Percentiles rank a stretch among this genome's conserved stretches.
phyloP scores from a whole-genome alignment of 1,139 yeast genomes.

The Pichiaceae sp. region DNA sequence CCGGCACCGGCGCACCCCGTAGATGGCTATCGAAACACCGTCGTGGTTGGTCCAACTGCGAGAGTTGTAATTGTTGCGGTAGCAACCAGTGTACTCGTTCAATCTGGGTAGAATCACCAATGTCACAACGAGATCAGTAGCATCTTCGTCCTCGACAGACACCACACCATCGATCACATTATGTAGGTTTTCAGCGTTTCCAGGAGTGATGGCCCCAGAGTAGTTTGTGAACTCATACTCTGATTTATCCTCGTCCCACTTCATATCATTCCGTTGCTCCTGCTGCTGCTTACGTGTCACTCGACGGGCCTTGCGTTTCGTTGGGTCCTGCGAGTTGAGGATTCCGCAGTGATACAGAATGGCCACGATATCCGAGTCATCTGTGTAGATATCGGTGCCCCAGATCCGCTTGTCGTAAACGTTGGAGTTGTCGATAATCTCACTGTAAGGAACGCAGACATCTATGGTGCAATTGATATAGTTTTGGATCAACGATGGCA shows the following conservation, averaged over 20 bases:
- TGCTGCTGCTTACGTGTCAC: slow-evolving; percentile 2
- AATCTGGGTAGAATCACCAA: slow-evolving; percentile 64
- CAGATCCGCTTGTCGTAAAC: slow-evolving; percentile 54
- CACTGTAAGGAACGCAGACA: slow-evolving; percentile 50
- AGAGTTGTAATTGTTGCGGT: slow-evolving; percentile 61
- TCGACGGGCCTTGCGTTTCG: slow-evolving; percentile 1
- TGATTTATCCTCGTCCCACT: slow-evolving; percentile 4
- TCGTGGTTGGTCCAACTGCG: slow-evolving; percentile 67
- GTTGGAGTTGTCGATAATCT: slow-evolving; percentile 28
- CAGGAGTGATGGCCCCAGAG: slow-evolving; percentile 13
- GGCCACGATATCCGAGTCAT: slow-evolving; percentile 79
- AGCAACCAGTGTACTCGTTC: slow-evolving; percentile 51
- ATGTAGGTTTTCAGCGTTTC: slow-evolving; percentile 10
- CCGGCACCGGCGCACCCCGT: slow-evolving; percentile 41
- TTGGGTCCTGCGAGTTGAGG: slow-evolving; percentile 26
- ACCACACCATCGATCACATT: slow-evolving; percentile 6
- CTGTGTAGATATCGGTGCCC: slow-evolving; percentile 93
- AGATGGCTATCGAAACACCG: slow-evolving; percentile 59
- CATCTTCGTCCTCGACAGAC: slow-evolving; percentile 8
- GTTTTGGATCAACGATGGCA: slow-evolving; percentile 38
- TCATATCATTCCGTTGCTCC: slow-evolving; percentile 2
- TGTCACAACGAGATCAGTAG: slow-evolving; percentile 60
- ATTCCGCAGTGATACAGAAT: slow-evolving; percentile 71
- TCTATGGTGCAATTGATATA: slow-evolving; percentile 56
- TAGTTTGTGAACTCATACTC: slow-evolving; percentile 4